phyloP scores from a whole-genome alignment of 2,329 filamentous ascomycete species.

The Ophiostoma australiae region DNA sequence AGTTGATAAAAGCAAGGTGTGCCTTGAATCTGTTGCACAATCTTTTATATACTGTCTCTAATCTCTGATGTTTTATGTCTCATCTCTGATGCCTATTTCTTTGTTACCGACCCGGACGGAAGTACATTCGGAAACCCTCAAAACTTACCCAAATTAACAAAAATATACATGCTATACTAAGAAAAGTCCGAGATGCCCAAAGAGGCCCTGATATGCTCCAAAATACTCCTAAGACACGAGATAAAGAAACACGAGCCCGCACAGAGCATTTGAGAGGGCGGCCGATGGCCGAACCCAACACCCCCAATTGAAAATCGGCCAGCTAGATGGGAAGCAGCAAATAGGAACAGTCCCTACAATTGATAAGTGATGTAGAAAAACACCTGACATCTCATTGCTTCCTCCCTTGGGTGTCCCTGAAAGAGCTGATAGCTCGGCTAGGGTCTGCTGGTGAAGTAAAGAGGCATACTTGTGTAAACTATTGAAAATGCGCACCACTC shows the following conservation, averaged over 20 bases:
- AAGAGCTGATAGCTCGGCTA: background rate
- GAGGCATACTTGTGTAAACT: background rate
- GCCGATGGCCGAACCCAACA: background rate
- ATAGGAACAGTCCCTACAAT: background rate
- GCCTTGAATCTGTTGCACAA: background rate
- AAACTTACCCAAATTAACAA: background rate
- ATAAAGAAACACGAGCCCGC: background rate
- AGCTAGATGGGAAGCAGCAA: background rate
- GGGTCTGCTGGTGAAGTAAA: background rate
- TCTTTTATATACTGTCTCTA: background rate
- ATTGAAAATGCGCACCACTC: constrained; percentile 8
- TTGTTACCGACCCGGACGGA: background rate
- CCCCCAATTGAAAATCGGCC: background rate
- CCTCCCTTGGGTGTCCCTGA: background rate
- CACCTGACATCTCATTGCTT: background rate
- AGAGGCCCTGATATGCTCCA: background rate
- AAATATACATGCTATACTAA: background rate
- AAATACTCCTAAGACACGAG: background rate
- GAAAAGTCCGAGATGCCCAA: background rate
- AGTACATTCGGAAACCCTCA: background rate
- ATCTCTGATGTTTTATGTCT: background rate
- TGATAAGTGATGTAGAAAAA: background rate
- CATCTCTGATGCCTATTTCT: background rate
- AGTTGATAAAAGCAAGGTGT: background rate
- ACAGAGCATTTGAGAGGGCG: background rate